Base-by-base conservation (phyloP, 202 grass and related monocot genomes). In the Panicum hallii region DNA sequence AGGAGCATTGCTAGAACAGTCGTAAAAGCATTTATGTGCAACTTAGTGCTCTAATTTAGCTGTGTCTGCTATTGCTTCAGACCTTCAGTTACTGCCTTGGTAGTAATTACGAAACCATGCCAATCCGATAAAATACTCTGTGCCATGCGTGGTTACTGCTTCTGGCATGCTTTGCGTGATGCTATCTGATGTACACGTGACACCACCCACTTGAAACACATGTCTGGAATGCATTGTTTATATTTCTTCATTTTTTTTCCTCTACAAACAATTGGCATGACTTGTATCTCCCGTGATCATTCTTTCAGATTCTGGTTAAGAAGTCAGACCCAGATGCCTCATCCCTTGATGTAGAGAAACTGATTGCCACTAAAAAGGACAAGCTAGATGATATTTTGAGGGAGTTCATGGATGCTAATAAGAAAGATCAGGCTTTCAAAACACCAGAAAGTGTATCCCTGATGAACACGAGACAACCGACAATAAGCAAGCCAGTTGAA, bases 321-420 rank as follows among this genome's bases (percentile, higher is more conserved):
- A 99, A 99, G 36, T 86, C 89, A 12, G 84, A 97, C 58, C 90
- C 93, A 13, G 88, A 91, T 74, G 88, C 88, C 28, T 92, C 94
- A 71, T 96, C 89, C 44, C 88, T 96, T 1, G 93, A 99, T 13
- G 84, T 95, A n/a, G 91, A 99, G 62, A 93, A 95, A 73, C 79
- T 90, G 76, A 79, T 92, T 66, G 74, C 78, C 41, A 92, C 66
- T 32, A 95, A 80, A 48, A 95, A 89, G 28, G 82, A 88, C 58
- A 95, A 91, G 84, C 14, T 94, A 30, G 88, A 96, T 88, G 91
- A 92, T 94, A 88, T 91, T 84, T 63, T 86, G 74, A 84, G 87
- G 68, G 84, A 91, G 56, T 66, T 89, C 60, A 78, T 87, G 77
- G 89, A 87, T n/a, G 85, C 85, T 55, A 86, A 68, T 64, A 88